Conservation (phyloP, 257 asterid genomes). For the Haberlea rhodopensis region DNA sequence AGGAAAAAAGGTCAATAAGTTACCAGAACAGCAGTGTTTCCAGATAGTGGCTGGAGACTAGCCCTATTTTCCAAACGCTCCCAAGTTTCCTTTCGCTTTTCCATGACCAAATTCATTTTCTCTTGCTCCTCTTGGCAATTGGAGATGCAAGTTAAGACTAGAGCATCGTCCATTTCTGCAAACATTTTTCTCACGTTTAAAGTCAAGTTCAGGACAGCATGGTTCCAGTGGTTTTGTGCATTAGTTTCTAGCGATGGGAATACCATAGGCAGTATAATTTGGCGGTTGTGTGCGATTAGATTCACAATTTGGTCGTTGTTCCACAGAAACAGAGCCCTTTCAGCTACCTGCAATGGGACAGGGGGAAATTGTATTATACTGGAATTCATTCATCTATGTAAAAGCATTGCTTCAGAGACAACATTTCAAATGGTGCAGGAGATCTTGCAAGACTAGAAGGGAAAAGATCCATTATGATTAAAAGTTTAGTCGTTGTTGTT, state of each 20-base stretch:
- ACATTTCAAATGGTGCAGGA: not conserved
- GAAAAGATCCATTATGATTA: not conserved
- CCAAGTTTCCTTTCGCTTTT: slow-evolving; percentile 60
- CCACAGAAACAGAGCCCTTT: slow-evolving; percentile 83
- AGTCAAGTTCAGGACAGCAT: slow-evolving; percentile 63
- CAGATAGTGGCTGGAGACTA: slow-evolving; percentile 57
- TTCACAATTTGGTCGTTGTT: slow-evolving; percentile 67
- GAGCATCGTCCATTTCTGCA: slow-evolving; percentile 67
- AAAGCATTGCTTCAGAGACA: not conserved
- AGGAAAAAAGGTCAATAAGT: slow-evolving; percentile 33
- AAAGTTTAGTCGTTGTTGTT: not conserved
- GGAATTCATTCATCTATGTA: not conserved
- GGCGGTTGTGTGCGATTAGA: slow-evolving; percentile 69
- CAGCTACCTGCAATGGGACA: slow-evolving; percentile 63
- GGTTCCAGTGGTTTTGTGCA: slow-evolving; percentile 77
- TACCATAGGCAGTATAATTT: slow-evolving; percentile 65
- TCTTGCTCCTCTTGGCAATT: slow-evolving; percentile 52
- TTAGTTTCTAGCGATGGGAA: slow-evolving; percentile 75
- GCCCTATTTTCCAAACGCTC: slow-evolving; percentile 57
- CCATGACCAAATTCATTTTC: slow-evolving; percentile 30
- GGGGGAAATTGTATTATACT: not conserved
- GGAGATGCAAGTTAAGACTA: slow-evolving; percentile 54
- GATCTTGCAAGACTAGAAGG: not conserved
- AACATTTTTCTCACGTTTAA: slow-evolving; percentile 63
- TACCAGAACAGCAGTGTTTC: slow-evolving; percentile 70